phyloP scores from a whole-genome alignment of 1,284 basidiomycete genomes.

The Cryptococcus sp. region DNA sequence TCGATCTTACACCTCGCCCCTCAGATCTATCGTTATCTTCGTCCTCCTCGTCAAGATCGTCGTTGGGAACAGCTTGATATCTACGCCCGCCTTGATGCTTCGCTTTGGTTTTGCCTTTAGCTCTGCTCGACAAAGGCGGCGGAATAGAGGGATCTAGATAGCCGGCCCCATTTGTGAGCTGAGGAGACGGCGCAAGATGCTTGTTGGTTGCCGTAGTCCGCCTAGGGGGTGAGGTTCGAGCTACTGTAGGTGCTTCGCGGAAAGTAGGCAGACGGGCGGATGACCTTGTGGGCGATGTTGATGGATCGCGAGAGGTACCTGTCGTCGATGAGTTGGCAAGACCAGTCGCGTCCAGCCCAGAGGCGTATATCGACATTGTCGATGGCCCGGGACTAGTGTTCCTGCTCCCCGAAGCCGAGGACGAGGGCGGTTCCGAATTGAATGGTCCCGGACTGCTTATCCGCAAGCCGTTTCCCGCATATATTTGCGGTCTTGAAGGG shows the following conservation, averaged over 20 bases:
- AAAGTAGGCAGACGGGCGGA: constrained; percentile 22
- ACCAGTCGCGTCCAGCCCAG: constrained; percentile 25
- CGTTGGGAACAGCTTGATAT: constrained; percentile 36
- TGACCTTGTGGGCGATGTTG: constrained; percentile 19
- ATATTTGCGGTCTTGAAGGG: not conserved
- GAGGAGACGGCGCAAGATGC: constrained; percentile 4
- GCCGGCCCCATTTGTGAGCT: constrained; percentile 11
- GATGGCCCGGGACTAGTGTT: constrained; percentile 35
- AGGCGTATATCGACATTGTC: constrained; percentile 34
- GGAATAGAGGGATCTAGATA: constrained; percentile 34
- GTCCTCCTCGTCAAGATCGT: constrained; percentile 55
- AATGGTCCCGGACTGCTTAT: constrained; percentile 21
- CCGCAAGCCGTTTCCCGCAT: constrained; percentile 2
- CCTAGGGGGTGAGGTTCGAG: constrained; percentile 4
- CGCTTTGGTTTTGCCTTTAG: constrained; percentile 35
- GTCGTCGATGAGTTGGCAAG: constrained; percentile 9
- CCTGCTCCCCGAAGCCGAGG: constrained; percentile 23
- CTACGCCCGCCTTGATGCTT: constrained; percentile 24
- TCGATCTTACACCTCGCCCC: constrained; percentile 4
- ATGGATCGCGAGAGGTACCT: constrained; percentile 19
- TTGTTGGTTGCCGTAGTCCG: constrained; percentile 6
- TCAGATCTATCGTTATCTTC: constrained; percentile 48
- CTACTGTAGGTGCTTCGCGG: constrained; percentile 20
- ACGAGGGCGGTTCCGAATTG: constrained; percentile 11
- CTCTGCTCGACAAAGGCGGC: constrained; percentile 13